Percentiles rank a stretch among this genome's conserved stretches.
These are phyloP conservation scores for Marchantia polymorpha DNA, from an alignment of 225 moss, liverwort and hornwort species.

Conservation along the genomic window DNA sequence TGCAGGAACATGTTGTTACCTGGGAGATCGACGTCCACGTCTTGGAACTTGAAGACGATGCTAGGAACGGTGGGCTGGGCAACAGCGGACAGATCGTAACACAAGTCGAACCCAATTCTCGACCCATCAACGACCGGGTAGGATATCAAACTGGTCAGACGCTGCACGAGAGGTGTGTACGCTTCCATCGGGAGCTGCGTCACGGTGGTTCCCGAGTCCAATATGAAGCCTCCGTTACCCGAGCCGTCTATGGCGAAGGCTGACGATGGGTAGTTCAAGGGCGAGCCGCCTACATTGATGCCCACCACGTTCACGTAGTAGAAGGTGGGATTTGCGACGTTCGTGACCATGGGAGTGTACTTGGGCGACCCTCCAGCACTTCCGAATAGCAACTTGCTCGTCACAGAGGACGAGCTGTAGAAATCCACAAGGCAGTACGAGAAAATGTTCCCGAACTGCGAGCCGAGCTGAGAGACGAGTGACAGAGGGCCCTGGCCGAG, in stretches of 20 bases:
- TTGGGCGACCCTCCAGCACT: slow-evolving; percentile 13
- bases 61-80: slow-evolving; percentile 13
- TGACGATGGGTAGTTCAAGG: slow-evolving; percentile 27
- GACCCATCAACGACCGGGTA: slow-evolving; percentile 38
- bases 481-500: slow-evolving; percentile 46
- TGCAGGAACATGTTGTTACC: slow-evolving; percentile 42
- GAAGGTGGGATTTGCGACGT: slow-evolving; percentile 30
- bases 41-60: slow-evolving; percentile 37
- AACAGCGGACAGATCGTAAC: slow-evolving; percentile 29
- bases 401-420: slow-evolving; percentile 22
- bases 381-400: slow-evolving; percentile 35
- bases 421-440: slow-evolving; percentile 47
- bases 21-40: slow-evolving; percentile 27
- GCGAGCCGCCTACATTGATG: slow-evolving; percentile 27
- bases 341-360: slow-evolving; percentile 41
- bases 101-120: slow-evolving; percentile 33
- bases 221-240: slow-evolving; percentile 45
- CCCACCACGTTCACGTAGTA: slow-evolving; percentile 45
- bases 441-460: slow-evolving; percentile 28
- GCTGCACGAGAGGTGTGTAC: slow-evolving; percentile 25
- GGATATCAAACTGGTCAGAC: neutral
- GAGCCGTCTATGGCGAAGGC: slow-evolving; percentile 29
- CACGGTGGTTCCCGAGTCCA: slow-evolving; percentile 52
- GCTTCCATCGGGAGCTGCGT: slow-evolving; percentile 36
- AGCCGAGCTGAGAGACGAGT: slow-evolving; percentile 34